Base-by-base conservation (phyloP, 805 yeast species). In the Yamadazyma endophytica region DNA sequence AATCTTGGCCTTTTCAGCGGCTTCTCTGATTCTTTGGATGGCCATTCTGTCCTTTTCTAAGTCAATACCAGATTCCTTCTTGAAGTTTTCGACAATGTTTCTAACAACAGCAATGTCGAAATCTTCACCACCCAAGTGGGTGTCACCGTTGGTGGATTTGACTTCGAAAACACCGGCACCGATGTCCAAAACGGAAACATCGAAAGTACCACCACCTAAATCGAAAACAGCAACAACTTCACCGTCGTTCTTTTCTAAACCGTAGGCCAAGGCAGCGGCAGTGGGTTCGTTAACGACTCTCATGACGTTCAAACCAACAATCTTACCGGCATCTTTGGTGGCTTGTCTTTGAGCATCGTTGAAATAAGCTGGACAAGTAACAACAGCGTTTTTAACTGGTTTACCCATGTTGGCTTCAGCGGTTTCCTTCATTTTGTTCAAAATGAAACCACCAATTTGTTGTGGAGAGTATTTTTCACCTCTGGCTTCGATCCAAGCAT, bases 161-260 rank as follows among this genome's bases (percentile, higher is more conserved):
- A 88, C 97, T 75, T 88, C 97, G 54, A 88, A 88, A 47, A 88
- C 97, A 75, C 97, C 97, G 59, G 88, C 87, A 70, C 89, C 96
- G 53, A 88, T 89, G 74, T 89, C 97, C 58, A 88, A 76, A 61
- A 88, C 85, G 51, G 97, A 88, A 67, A 88, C 82, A 82, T 88
- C 97, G 62, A 88, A 88, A 54, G 97, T 88, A 79, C 97, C 97
- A 66, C 97, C 97, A 79, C 97, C 97, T 57, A 88, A 76, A 70
- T 88, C 97, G 71, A 89, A 88, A 46, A 88, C 97, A 42, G 97
- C 97, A 51, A 88, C 95, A 42, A 83, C 82, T 68, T 79, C 81
- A 55, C 79, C 73, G 47, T 73, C 78, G 54, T 80, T 83, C 57
- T 72, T 77, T 70, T 87, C 96, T 54, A 87, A 73, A 70, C 96